Percentiles rank a stretch among this genome's conserved stretches.
Conservation (phyloP, 176 grass and related monocot species). For the Phoenix dactylifera region DNA sequence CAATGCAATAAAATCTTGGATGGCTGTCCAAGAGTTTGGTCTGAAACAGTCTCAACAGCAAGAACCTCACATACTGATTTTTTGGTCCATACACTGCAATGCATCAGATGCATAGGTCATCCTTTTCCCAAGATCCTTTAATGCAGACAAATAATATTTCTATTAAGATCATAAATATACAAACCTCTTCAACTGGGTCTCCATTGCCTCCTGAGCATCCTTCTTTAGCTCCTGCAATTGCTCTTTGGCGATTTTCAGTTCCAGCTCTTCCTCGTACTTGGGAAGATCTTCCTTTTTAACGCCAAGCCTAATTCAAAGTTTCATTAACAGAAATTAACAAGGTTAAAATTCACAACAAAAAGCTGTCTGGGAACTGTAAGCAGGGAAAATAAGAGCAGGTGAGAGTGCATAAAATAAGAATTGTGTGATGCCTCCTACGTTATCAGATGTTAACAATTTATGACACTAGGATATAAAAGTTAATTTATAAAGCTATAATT, state of each 20-base stretch:
- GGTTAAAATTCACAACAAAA: constrained; percentile 4
- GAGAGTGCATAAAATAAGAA: background rate
- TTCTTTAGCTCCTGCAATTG: constrained; percentile 69
- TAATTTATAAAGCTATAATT: too few species aligned
- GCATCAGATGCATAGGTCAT: background rate
- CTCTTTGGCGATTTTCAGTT: constrained; percentile 67
- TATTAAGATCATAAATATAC: constrained; percentile 3
- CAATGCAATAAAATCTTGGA: too few species aligned
- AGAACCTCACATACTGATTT: too few species aligned
- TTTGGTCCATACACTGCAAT: background rate
- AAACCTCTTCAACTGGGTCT: constrained; percentile 75
- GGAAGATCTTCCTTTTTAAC: constrained; percentile 76
- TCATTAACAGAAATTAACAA: constrained; percentile 2
- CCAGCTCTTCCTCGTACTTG: constrained; percentile 68
- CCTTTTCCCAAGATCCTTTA: background rate
- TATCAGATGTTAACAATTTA: too few species aligned
- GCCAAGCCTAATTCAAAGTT: constrained; percentile 59
- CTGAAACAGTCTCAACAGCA: too few species aligned
- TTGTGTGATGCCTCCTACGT: too few species aligned
- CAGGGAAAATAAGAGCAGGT: background rate
- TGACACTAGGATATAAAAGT: too few species aligned
- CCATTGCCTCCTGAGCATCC: constrained; percentile 68
- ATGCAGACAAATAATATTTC: background rate
- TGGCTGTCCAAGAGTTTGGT: too few species aligned
- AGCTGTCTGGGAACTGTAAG: background rate